A percentile compares a stretch with the other conserved stretches of the same genome.
These are phyloP conservation scores for Pestalotiopsis sp. DNA, from an alignment of 2,329 filamentous ascomycete species.

Conservation along the genomic window DNA sequence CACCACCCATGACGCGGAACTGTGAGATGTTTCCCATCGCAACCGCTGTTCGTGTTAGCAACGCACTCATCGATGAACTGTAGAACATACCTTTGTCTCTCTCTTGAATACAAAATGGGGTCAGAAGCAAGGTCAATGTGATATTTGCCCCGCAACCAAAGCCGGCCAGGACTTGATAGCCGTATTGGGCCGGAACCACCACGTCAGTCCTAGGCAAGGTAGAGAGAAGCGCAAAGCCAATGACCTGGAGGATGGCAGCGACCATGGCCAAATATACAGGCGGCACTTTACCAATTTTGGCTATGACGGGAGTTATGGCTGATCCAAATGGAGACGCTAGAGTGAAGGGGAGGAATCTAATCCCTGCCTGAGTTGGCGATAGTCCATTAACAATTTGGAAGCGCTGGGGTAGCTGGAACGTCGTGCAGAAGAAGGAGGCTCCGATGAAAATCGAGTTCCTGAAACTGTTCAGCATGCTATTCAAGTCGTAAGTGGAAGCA, in stretches of 20 bases:
- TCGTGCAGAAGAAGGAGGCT: conserved; percentile 12
- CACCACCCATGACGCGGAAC: too few relatives aligned
- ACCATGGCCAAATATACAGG: conserved; percentile 16
- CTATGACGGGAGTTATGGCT: conserved; percentile 8
- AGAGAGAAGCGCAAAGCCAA: conserved; percentile 19
- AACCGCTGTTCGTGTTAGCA: too few relatives aligned
- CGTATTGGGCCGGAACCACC: conserved; percentile 17
- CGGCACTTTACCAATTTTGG: conserved; percentile 13
- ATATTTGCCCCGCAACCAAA: too few relatives aligned
- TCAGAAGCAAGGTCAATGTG: too few relatives aligned
- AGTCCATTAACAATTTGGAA: conserved; percentile 24
- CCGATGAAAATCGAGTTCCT: too few relatives aligned
- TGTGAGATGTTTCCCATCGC: too few relatives aligned
- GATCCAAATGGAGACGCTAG: too few relatives aligned
- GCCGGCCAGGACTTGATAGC: conserved; percentile 18
- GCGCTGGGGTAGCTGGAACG: conserved; percentile 21
- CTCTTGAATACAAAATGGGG: too few relatives aligned
- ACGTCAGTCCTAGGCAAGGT: conserved; percentile 15
- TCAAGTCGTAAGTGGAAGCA: too few relatives aligned
- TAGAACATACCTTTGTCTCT: too few relatives aligned
- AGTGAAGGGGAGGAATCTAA: background rate
- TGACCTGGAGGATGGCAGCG: conserved; percentile 17
- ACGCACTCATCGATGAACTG: too few relatives aligned
- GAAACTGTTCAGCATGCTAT: too few relatives aligned
- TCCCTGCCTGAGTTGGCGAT: conserved; percentile 13